These are phyloP conservation scores for Mycena venus DNA, from an alignment of 768 basidiomycete species.

Conservation along the genomic window DNA sequence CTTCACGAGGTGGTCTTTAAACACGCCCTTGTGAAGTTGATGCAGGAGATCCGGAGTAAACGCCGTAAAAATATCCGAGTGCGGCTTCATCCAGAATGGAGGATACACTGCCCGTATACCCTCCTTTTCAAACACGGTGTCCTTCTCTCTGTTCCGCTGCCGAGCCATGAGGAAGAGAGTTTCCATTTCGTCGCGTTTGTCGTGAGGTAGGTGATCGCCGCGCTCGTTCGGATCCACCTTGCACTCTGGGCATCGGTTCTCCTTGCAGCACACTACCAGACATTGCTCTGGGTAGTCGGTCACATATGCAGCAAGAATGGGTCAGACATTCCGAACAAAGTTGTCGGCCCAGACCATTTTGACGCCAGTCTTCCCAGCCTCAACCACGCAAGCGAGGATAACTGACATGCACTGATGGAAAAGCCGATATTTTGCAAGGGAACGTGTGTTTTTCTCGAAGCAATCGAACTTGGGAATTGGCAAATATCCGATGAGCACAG, in stretches of 20 bases:
- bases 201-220: background rate
- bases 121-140: constrained; percentile 32
- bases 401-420: constrained; percentile 48
- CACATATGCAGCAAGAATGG: constrained; percentile 28
- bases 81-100: constrained; percentile 57
- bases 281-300: constrained; percentile 15
- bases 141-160: background rate
- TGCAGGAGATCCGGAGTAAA: constrained; percentile 62
- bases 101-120: constrained; percentile 30
- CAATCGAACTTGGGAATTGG: constrained; percentile 48
- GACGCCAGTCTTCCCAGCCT: background rate
- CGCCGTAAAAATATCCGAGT: constrained; percentile 52
- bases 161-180: constrained; percentile 35
- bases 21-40: constrained; percentile 62
- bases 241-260: constrained; percentile 12
- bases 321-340: constrained; percentile 13
- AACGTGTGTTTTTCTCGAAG: constrained; percentile 27
- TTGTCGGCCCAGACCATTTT: constrained; percentile 32
- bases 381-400: constrained; percentile 40
- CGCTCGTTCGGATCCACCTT: constrained; percentile 31
- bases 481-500: constrained; percentile 48
- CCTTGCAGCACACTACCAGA: constrained; percentile 19
- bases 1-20: constrained; percentile 56
- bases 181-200: background rate
- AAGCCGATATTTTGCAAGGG: constrained; percentile 37